A percentile compares a stretch with the other conserved stretches of the same genome.
These are phyloP conservation scores for Calycina herbarum DNA, from an alignment of 2,329 filamentous ascomycete species.

Conservation along the genomic window DNA sequence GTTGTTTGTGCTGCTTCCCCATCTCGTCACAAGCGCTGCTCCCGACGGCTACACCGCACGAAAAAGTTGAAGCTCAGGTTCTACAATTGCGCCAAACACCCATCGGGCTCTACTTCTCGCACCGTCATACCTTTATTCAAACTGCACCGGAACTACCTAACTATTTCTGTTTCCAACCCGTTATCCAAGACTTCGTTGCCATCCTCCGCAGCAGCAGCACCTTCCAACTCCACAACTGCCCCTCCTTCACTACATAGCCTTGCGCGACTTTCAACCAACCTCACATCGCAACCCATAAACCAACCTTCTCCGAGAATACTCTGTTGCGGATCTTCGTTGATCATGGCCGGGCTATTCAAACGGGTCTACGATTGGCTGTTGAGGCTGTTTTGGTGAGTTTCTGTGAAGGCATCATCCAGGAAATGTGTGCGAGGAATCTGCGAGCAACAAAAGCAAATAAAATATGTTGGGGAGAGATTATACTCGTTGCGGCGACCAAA, in stretches of 20 bases:
- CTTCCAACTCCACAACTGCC: conserved; percentile 21
- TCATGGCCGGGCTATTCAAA: conserved; percentile 89
- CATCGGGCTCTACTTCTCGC: conserved; percentile 6
- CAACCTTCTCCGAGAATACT: conserved; percentile 1
- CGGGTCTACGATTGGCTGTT: conserved; percentile 98
- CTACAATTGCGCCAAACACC: conserved; percentile 19
- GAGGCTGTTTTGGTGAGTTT: conserved; percentile 91
- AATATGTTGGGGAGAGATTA: not conserved
- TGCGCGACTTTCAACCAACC: conserved; percentile 30
- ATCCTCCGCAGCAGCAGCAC: conserved; percentile 12
- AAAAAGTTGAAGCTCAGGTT: conserved; percentile 18
- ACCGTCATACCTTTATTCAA: conserved; percentile 19
- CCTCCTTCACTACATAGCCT: conserved; percentile 26
- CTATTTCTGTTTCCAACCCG: conserved; percentile 16
- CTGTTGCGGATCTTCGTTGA: conserved; percentile 35
- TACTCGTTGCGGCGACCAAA: not conserved
- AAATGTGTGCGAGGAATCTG: conserved; percentile 3
- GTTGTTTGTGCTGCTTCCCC: conserved; percentile 14
- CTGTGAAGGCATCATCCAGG: not conserved
- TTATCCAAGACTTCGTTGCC: conserved; percentile 13
- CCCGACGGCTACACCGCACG: conserved; percentile 30
- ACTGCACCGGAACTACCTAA: conserved; percentile 16
- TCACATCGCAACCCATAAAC: conserved; percentile 9
- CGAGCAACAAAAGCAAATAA: conserved; percentile 16
- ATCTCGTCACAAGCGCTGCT: conserved; percentile 31